Percentiles rank a stretch among this genome's conserved stretches.
These are phyloP conservation scores for Leccinum sublutescens DNA, from an alignment of 768 basidiomycete species.

Conservation along the genomic window DNA sequence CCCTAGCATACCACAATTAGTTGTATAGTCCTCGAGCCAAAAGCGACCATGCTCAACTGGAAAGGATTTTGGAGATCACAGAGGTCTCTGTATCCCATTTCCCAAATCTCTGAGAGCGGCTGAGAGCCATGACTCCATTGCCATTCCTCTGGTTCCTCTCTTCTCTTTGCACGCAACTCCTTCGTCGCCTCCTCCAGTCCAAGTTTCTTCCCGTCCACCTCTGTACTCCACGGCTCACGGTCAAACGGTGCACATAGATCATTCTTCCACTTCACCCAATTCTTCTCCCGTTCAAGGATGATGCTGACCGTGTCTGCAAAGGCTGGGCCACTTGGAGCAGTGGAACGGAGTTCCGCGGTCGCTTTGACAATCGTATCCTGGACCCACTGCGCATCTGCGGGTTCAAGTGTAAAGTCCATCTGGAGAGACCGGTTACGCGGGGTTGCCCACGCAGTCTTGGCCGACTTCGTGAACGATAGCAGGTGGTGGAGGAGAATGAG, in stretches of 20 bases:
- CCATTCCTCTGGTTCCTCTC: slow-evolving; percentile 60
- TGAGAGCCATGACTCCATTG: slow-evolving; percentile 64
- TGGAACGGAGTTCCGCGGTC: slow-evolving; percentile 59
- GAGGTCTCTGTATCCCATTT: slow-evolving; percentile 70
- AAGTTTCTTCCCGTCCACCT: slow-evolving; percentile 47
- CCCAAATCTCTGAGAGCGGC: slow-evolving; percentile 79
- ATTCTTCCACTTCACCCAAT: slow-evolving; percentile 91
- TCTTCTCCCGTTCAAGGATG: slow-evolving; percentile 80
- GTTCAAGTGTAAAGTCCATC: slow-evolving; percentile 77
- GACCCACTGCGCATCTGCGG: slow-evolving; percentile 70
- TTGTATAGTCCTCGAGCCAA: background rate
- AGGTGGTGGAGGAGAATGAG: slow-evolving; percentile 77
- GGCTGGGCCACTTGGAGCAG: slow-evolving; percentile 71
- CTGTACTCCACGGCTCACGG: slow-evolving; percentile 58
- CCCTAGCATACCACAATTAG: slow-evolving; percentile 37
- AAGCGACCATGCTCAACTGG: slow-evolving; percentile 47
- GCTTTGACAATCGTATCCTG: slow-evolving; percentile 63
- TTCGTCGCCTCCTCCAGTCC: slow-evolving; percentile 64
- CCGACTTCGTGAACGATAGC: slow-evolving; percentile 66
- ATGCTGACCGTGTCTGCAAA: slow-evolving; percentile 72
- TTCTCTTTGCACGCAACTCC: slow-evolving; percentile 49
- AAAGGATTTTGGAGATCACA: slow-evolving; percentile 62
- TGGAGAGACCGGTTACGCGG: slow-evolving; percentile 76
- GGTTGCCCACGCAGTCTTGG: slow-evolving; percentile 59
- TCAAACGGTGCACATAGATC: slow-evolving; percentile 79